These are phyloP conservation scores for Cyclotella atomus DNA, from an alignment of 108 stramenopile genomes.

Conservation along the genomic window DNA sequence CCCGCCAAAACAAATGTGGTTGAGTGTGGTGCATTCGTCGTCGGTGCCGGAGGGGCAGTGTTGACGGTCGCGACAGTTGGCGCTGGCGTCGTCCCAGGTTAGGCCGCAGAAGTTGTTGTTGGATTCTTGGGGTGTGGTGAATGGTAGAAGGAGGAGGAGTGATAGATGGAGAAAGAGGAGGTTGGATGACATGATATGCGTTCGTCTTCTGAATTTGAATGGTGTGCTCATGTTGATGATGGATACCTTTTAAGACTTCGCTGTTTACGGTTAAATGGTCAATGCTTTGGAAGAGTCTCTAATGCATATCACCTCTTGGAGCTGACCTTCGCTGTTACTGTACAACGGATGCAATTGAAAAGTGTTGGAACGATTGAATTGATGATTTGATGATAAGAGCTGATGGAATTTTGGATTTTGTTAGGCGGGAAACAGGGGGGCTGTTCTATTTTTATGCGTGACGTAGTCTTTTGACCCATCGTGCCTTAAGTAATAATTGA, in stretches of 20 bases:
- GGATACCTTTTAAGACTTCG: no score
- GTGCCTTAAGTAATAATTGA: no score
- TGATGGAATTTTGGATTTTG: no score
- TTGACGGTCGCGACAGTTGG: slow-evolving; percentile 28
- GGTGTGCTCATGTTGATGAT: background rate
- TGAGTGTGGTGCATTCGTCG: slow-evolving; percentile 34
- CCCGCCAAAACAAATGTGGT: slow-evolving; percentile 41
- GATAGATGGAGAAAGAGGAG: background rate
- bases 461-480: no score
- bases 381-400: no score
- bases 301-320: no score
- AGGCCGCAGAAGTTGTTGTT: slow-evolving; percentile 35
- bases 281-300: no score
- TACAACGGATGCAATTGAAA: no score
- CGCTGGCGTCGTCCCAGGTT: slow-evolving; percentile 33
- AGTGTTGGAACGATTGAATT: background rate
- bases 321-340: no score
- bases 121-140: slow-evolving; percentile 12
- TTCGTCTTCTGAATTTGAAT: slow-evolving; percentile 1
- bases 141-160: background rate
- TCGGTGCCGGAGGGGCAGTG: slow-evolving; percentile 39
- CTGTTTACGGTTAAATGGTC: no score
- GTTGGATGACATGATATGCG: background rate
- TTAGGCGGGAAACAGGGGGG: background rate
- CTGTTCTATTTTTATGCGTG: background rate